Evolutionary conservation across 768 basidiomycete species (phyloP).

Genomic region (Podaxis mareebaensis): DNA sequence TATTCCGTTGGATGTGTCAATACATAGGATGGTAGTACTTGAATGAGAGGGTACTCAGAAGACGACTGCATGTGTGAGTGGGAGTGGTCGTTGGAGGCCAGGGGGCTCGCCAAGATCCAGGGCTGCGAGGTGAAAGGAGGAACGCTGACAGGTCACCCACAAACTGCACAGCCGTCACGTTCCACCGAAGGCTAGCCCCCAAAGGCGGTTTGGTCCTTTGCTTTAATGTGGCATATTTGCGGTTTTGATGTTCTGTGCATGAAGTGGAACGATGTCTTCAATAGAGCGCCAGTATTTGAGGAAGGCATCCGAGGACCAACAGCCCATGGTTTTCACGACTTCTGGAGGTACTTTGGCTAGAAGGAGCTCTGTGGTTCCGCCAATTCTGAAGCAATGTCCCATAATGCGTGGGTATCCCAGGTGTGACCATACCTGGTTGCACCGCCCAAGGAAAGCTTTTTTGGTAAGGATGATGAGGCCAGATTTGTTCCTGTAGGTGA

Average conservation of each 20-base stretch:
- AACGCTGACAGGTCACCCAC: not conserved
- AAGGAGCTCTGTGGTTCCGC: conserved; percentile 29
- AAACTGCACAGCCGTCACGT: not conserved
- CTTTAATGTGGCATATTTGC: not conserved
- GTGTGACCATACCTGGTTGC: conserved; percentile 15
- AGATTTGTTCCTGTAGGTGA: conserved; percentile 3
- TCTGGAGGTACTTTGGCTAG: conserved; percentile 29
- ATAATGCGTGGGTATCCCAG: conserved; percentile 9
- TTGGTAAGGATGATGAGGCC: conserved; percentile 8
- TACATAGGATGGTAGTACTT: too few relatives aligned
- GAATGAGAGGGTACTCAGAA: not conserved
- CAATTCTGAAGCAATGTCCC: conserved; percentile 32
- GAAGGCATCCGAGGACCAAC: conserved; percentile 34
- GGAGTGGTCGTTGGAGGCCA: not conserved
- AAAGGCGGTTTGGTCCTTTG: not conserved
- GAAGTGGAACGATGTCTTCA: conserved; percentile 24
- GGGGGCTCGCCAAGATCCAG: too few relatives aligned
- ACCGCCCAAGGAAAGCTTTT: conserved; percentile 12
- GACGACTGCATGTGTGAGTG: not conserved
- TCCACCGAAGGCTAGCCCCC: conserved; percentile 6
- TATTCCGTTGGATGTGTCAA: too few relatives aligned
- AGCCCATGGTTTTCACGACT: conserved; percentile 30
- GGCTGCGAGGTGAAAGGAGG: too few relatives aligned
- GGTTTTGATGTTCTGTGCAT: conserved; percentile 1
- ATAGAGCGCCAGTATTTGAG: conserved; percentile 29